Evolutionary conservation across 805 yeast species (phyloP), one percentile per base, ranked within the genome.

Genomic region (Lachancea meyersii): DNA sequence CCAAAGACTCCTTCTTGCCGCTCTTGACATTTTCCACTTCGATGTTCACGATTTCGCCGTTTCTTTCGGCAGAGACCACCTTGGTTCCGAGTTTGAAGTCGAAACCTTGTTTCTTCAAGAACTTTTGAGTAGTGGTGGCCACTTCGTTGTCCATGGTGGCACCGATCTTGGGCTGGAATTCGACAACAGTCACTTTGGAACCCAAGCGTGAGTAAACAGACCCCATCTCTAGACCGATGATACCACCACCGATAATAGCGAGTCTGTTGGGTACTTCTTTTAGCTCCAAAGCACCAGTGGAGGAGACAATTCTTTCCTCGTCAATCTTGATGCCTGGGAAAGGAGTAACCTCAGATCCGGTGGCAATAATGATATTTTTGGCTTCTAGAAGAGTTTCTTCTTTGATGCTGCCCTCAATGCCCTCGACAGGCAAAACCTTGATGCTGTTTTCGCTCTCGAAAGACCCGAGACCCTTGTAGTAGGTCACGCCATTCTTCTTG

Each of bases 211-310:
- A 72, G 82, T 94, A 93, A 37, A 93, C 99, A 20, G 97, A 89
- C 50, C 96, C 98, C 96, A 93, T 93, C 74, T 93, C 99, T 55
- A 93, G 79, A 62, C 99, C 99, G 65, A 93, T 93, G 72, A 93
- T 91, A 76, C 99, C 98, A 71, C 96, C 99, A 65, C 99, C 99
- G 59, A 93, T 91, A 69, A 93, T 80, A 54, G 91, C 83, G 62
- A 93, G 60, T 65, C 75, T 80, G 76, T 93, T 88, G 63, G 99
- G 99, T 46, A 93, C 75, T 73, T 89, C 96, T 65, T 78, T 76
- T 57, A 93, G 75, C 19, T 83, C 67, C 45, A 93, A 71, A 46
- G 86, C 85, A 58, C 99, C 99, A 36, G 99, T 93, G 24, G 97
- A 88, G 28, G 95, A 76, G 43, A 93, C 97, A 54, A 93, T 93